phyloP scores from a whole-genome alignment of 768 basidiomycete genomes.

The Tulasnella sp. region DNA sequence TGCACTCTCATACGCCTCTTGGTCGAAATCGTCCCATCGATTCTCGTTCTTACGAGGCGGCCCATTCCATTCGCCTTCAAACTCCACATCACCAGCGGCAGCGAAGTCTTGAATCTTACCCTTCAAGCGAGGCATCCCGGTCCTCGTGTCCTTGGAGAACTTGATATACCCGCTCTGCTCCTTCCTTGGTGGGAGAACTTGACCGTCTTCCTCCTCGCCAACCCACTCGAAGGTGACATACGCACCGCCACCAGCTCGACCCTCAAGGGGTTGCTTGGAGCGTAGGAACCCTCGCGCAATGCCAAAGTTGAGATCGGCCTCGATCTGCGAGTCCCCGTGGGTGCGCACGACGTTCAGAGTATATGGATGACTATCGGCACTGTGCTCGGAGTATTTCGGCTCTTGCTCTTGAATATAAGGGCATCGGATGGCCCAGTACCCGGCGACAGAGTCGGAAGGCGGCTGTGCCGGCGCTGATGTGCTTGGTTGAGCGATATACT shows the following conservation, averaged over 20 bases:
- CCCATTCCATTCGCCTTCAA: neutral
- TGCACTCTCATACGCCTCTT: slow-evolving; percentile 8
- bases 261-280: neutral
- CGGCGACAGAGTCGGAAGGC: neutral
- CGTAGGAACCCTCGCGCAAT: neutral
- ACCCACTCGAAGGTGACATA: slow-evolving; percentile 12
- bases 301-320: slow-evolving; percentile 2
- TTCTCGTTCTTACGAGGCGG: neutral
- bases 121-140: neutral
- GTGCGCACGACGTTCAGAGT: slow-evolving; percentile 7
- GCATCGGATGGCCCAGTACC: slow-evolving; percentile 5
- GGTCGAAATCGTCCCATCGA: slow-evolving; percentile 9
- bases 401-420: neutral
- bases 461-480: too few species aligned
- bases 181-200: neutral
- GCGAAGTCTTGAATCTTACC: neutral
- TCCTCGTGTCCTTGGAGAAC: neutral
- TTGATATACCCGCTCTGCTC: slow-evolving; percentile 4
- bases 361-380: neutral
- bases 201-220: slow-evolving; percentile 3
- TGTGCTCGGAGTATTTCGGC: neutral
- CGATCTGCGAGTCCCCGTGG: neutral
- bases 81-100: slow-evolving; percentile 2
- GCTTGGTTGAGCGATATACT: too few species aligned
- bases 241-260: neutral